Conservation (phyloP, 1,139 yeast species). For the Saccharomyces hybrid region DNA sequence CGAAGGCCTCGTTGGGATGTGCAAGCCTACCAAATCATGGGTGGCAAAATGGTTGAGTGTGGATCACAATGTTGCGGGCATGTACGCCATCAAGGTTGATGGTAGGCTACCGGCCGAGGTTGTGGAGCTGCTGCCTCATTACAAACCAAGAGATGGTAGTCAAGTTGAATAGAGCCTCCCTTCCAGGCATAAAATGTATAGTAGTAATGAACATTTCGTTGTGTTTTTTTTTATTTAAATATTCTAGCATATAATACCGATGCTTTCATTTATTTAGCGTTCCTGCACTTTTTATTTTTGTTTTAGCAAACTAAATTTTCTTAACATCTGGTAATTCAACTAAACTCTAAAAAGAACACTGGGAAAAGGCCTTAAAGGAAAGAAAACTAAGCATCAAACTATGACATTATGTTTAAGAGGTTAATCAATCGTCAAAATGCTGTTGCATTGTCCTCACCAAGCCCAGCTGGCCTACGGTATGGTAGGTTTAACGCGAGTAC, state of each 20-base stretch:
- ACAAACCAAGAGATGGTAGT: constrained; percentile 95
- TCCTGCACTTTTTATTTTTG: neutral
- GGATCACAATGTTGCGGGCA: constrained; percentile 81
- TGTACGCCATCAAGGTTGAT: constrained; percentile 88
- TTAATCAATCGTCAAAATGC: neutral
- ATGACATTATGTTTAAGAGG: neutral
- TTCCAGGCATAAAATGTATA: neutral
- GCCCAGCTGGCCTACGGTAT: neutral
- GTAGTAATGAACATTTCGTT: neutral
- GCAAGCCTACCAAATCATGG: constrained; percentile 86
- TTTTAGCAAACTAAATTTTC: neutral
- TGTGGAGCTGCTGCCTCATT: constrained; percentile 63
- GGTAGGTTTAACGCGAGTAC: neutral
- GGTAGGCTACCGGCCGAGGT: constrained; percentile 89
- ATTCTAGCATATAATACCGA: neutral
- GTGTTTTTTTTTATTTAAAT: neutral
- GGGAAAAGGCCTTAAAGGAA: neutral
- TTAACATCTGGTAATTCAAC: neutral
- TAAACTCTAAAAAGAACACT: neutral
- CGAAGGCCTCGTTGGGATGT: constrained; percentile 90
- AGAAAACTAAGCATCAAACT: neutral
- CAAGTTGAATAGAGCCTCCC: constrained; percentile 56
- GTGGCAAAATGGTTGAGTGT: constrained; percentile 95
- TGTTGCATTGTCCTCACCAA: neutral
- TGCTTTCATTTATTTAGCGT: neutral